Evolutionary conservation across 495 filamentous ascomycete genomes (phyloP), one percentile per base, ranked within the genome.

Genomic region (Annulohypoxylon nitens): DNA sequence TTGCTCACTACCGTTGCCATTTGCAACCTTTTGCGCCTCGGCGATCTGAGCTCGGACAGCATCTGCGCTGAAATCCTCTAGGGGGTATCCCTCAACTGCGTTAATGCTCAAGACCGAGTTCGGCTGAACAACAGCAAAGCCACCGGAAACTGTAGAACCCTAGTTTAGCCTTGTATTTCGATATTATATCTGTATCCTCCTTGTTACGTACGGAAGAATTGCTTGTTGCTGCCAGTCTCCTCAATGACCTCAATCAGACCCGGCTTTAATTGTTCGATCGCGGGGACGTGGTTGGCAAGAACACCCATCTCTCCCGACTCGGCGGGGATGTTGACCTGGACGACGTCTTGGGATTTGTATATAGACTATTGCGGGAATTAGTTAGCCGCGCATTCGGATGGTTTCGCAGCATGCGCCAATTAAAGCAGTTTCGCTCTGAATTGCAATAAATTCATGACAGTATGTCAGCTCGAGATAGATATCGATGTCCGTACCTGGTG

Each of bases 241-340:
- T 98, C 96, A 76, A 98, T 90, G 75, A 99, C 86, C 85, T 98
- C 96, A 73, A 99, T 88, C 70, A 98, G 84, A 76, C 96, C 96
- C 58, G 96, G 94, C 88, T 95, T 97, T 81, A 99, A 88, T 88
- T 99, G 96, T 88, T 99, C 96, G 78, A 99, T 97, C 57, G 96
- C 95, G 51, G 96, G 95, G 74, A 99, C 97, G 90, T 99, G 96
- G 87, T 95, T 94, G 82, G 96, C 96, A 76, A 99, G 92, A 73
- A 99, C 89, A 91, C 96, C 96, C 96, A 99, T 99, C 78, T 98
- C 97, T 78, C 96, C 96, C 61, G 95, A 95, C 85, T 97, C 96
- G 80, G 96, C 95, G 81, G 97, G 91, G 77, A 99, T 89, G 89
- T 99, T 99, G 87, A 99, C 97, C 86, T 99, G 96, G 78, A 98